Base-by-base conservation (phyloP, 805 yeast species). In the Teunomyces aglyptinius region DNA sequence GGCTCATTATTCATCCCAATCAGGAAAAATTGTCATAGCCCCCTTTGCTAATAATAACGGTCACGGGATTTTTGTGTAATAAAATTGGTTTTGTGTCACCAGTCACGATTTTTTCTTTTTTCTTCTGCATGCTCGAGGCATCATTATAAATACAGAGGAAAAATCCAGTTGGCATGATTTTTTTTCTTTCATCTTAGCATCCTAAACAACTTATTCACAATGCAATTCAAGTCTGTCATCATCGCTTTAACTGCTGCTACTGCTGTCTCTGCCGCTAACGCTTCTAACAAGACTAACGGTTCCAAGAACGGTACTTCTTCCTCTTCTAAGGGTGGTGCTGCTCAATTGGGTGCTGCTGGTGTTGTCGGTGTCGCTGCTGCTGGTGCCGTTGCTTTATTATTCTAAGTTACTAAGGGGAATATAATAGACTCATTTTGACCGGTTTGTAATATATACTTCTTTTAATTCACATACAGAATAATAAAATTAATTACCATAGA, bases 341-440 rank as follows among this genome's bases (percentile, higher is more conserved):
- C 79, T 60, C 75, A 73, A 68, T 39, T 45, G 32, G 52, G 49
- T 35, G 77, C 79, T 53, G 74, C 78, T 65, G 82, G 83, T 72
- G 86, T 82, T 65, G 73, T 84, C 61, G 91, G 89, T 80, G 90
- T 87, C 61, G 88, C 84, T 66, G 87, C 86, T 58, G 91, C 90
- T 57, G 91, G 90, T 63, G 91, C 89, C 78, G 83, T 84, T 58
- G 76, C 81, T 69, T 52, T 78, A 69, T 61, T 74, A 55, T 74
- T 70, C 71, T 66, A 39, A 74, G 74, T 38, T 54, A 54, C 8
- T 63, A 36, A 36, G 39, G 39, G 39, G 39, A 31, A 36, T 36
- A 36, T 36, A 36, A 36, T 36, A 36, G 39, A 36, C 39, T 36
- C 27, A 36, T 36, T 36, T 36, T 36, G 15, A 36, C 28, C 28